Evolutionary conservation across 176 grass and related monocot genomes (phyloP).

Genomic region (Ampelocalamus luodianensis): DNA sequence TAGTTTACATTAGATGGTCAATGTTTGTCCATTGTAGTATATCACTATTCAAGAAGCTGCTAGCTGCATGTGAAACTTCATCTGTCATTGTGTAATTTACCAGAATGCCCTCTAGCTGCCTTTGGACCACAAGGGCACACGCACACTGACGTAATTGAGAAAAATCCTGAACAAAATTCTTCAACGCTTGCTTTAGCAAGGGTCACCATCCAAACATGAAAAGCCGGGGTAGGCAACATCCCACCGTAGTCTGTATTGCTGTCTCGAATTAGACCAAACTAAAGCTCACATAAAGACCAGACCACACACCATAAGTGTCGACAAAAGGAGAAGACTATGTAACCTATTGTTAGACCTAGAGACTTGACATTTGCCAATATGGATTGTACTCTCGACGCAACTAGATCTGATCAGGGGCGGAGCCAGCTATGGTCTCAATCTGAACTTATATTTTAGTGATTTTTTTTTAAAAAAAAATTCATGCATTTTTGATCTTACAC

Average conservation of each 20-base stretch:
- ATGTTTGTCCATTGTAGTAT: no score
- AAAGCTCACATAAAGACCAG: not conserved
- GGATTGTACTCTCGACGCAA: not conserved
- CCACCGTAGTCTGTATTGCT: not conserved
- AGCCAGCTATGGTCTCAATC: no score
- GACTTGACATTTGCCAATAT: not conserved
- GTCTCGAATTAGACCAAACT: not conserved
- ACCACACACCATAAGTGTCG: not conserved
- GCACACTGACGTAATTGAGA: not conserved
- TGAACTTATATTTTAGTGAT: no score
- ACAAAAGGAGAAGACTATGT: not conserved
- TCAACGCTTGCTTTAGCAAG: constrained; percentile 9
- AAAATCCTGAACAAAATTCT: not conserved
- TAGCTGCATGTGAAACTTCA: no score
- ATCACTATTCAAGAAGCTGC: no score
- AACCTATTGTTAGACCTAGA: not conserved
- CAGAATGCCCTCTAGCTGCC: not conserved
- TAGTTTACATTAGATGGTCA: no score
- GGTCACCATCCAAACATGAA: not conserved
- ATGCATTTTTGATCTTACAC: no score
- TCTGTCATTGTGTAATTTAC: not conserved
- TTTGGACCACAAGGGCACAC: not conserved
- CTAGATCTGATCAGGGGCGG: no score
- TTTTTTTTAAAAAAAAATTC: no score
- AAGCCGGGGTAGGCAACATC: constrained; percentile 8